A percentile compares a stretch with the other conserved stretches of the same genome.
phyloP scores from a whole-genome alignment of 2,329 filamentous ascomycete species.

The Sporothrix phasma region DNA sequence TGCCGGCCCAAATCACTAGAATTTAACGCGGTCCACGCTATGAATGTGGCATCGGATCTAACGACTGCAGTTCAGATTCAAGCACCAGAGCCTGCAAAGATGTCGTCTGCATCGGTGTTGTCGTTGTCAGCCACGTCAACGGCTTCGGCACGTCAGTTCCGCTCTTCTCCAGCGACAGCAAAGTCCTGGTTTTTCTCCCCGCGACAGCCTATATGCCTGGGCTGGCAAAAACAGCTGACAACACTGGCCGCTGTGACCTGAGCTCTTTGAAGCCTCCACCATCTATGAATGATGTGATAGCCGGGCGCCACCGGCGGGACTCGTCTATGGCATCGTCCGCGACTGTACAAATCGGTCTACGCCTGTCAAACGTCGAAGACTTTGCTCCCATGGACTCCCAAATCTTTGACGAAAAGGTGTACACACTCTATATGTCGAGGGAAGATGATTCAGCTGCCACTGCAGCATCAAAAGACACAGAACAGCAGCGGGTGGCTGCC shows the following conservation, averaged over 20 bases:
- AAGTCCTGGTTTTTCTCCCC: slow-evolving; percentile 34
- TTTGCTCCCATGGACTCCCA: slow-evolving; percentile 31
- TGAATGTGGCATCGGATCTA: neutral
- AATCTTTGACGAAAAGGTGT: slow-evolving; percentile 28
- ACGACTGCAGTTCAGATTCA: slow-evolving; percentile 9
- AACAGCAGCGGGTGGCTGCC: neutral
- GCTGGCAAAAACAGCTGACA: neutral
- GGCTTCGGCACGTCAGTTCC: slow-evolving; percentile 27
- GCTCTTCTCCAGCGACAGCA: slow-evolving; percentile 28
- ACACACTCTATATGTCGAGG: slow-evolving; percentile 25
- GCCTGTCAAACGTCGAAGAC: slow-evolving; percentile 51
- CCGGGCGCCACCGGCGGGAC: slow-evolving; percentile 41
- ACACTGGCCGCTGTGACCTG: slow-evolving; percentile 16
- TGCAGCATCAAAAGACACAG: neutral
- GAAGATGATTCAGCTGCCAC: neutral
- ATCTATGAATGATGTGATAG: slow-evolving; percentile 31
- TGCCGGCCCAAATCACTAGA: slow-evolving; percentile 25
- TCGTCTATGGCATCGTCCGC: slow-evolving; percentile 56
- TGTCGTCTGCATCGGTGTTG: slow-evolving; percentile 19
- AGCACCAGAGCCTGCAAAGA: slow-evolving; percentile 26
- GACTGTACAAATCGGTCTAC: slow-evolving; percentile 61
- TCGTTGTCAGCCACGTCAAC: slow-evolving; percentile 3
- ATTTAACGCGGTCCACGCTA: slow-evolving; percentile 27
- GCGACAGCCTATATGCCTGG: slow-evolving; percentile 37
- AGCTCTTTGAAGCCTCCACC: slow-evolving; percentile 35